Evolutionary conservation across 495 filamentous ascomycete species (phyloP).

Genomic region (Trichocladium antarcticum): DNA sequence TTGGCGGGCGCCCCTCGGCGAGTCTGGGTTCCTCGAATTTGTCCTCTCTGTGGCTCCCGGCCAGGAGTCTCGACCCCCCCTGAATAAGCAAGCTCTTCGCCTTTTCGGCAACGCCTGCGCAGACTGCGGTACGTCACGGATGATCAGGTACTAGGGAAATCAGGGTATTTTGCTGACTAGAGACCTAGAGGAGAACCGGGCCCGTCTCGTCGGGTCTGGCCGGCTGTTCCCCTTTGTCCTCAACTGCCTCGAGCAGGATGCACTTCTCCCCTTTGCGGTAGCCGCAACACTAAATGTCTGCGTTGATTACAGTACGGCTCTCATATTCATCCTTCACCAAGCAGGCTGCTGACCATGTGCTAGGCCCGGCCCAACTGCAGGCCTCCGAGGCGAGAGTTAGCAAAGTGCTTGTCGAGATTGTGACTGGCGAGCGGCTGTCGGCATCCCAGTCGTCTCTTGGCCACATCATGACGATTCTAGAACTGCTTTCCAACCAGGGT

Average conservation of each 20-base stretch:
- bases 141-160: background rate
- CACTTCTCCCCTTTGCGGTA: constrained; percentile 45
- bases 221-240: constrained; percentile 46
- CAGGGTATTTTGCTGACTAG: too few species aligned
- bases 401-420: constrained; percentile 28
- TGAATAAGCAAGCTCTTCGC: constrained; percentile 48
- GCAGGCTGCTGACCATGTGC: background rate
- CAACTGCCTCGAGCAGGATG: constrained; percentile 39
- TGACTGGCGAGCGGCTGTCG: constrained; percentile 26
- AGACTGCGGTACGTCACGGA: constrained; percentile 49
- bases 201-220: constrained; percentile 49
- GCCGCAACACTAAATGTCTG: constrained; percentile 65
- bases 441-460: constrained; percentile 23
- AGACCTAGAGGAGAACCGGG: constrained; percentile 57
- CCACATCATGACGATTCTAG: constrained; percentile 40
- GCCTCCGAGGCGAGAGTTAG: constrained; percentile 36
- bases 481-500: constrained; percentile 38
- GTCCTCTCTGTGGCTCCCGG: constrained; percentile 48
- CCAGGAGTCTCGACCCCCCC: constrained; percentile 20
- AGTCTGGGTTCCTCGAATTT: constrained; percentile 56
- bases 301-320: constrained; percentile 55
- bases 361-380: constrained; percentile 45
- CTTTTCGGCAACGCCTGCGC: constrained; percentile 74
- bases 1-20: constrained; percentile 55
- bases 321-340: too few species aligned